Base-by-base conservation (phyloP, 768 basidiomycete genomes). In the Candolleomyces efflorescens region DNA sequence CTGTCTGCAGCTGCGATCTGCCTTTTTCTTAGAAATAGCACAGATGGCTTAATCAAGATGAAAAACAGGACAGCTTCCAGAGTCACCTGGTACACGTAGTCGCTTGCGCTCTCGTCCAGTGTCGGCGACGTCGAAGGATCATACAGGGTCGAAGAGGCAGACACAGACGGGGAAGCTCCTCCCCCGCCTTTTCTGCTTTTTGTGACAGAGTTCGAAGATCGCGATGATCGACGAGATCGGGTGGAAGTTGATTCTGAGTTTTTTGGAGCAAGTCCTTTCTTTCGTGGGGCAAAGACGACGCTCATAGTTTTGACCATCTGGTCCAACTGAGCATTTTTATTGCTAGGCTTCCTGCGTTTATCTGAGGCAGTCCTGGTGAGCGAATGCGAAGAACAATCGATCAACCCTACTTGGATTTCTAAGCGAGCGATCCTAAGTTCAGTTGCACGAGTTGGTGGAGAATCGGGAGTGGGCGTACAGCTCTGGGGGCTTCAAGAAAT, bases 221-320 rank as follows among this genome's bases (percentile, higher is more conserved):
- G 46, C 24, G 46, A 48, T 6, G 18, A 13, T 22, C 22, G 17
- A 22, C 46, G 18, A 26, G 46, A 48, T 20, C 18, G 20, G 23
- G n/a, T 48, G 18, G 1, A 20, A 48, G 55, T 38, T 15, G 24
- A 55, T 17, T 38, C 55, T 36, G 52, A 37, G 26, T 38, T 15
- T 15, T 43, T 73, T 53, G 60, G 63, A n/a, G 65, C 51, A 24
- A 46, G 38, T 60, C 63, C 37, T 20, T 53, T 37, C 53, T 63
- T 32, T 32, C 32, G 32, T 11, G 32, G 46, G 54, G 61, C 45
- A 70, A 63, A 51, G 58, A 54, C 70, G 63, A 60, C 60, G 54
- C 81, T 77, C 73, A 87, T 82, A 2, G 80, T 75, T 52, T 82
- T 76, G 27, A 89, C 70, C 88, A 90, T 90, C 45, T 75, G 75